Evolutionary conservation across 768 basidiomycete species (phyloP), one percentile per base, ranked within the genome.

Genomic region (Lactifluus piperatus): DNA sequence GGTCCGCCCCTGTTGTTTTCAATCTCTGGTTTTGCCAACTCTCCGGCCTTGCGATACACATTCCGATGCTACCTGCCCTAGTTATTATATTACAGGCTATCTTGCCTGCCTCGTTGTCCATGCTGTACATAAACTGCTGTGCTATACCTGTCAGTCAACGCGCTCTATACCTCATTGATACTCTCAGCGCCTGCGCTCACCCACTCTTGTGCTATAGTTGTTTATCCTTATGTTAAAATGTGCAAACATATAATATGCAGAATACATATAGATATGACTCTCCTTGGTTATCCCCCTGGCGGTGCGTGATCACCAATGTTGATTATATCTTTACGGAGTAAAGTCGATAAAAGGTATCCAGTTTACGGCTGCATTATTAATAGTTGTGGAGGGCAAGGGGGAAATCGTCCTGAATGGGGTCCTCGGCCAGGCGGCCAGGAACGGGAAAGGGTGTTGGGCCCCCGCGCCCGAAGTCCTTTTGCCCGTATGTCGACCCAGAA

Each of bases 41-140:
- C 30, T 34, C 32, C 24, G 5, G 30, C 48, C 22, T 1, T 30
- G 58, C 58, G 58, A 60, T 43, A 59, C 57, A 58, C 20, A 49
- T 22, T 1, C 46, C 30, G 32, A 55, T 27, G 43, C 48, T 55
- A 47, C 27, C 32, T 41, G 22, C 11, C 58, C 8, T 50, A 50
- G 26, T 32, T 49, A 45, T 60, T 55, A 59, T 54, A 50, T 34
- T 34, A 18, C 20, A 22, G 11, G 2, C 32, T 50, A 55, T 41
- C 49, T 47, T 36, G 47, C 24, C 53, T 20, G 44, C 30, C 24
- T 34, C 50, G 58, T 47, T 36, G 52, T 55, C 37, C 54, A 54
- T 60, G 53, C 58, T 60, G 58, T 60, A 60, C 58, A 60, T 55
- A 60, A 44, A 53, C 58, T 50, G 54, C 48, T 60, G 47, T 60